phyloP scores from a whole-genome alignment of 352 stramenopile species.

The Halophytophthora polymorphica region DNA sequence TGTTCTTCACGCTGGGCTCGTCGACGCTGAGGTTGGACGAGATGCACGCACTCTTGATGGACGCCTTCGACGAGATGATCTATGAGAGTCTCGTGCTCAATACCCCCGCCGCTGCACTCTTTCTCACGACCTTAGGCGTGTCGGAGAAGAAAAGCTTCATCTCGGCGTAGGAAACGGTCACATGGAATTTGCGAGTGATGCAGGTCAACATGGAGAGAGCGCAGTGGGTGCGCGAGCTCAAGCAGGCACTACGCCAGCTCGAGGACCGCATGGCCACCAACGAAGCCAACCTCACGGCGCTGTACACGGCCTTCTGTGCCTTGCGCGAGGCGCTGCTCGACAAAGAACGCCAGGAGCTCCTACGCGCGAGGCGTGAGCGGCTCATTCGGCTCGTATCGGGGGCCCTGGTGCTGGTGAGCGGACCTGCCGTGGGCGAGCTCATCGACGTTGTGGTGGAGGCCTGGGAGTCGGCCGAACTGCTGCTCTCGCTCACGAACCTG shows the following conservation, averaged over 20 bases:
- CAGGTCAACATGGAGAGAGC: conserved; percentile 27
- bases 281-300: conserved; percentile 4
- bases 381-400: conserved; percentile 1
- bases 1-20: background rate
- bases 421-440: background rate
- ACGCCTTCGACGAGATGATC: conserved; percentile 1
- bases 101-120: too few species aligned
- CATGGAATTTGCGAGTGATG: conserved; percentile 21
- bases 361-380: background rate
- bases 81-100: conserved; percentile 25
- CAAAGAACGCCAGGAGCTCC: background rate
- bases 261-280: background rate
- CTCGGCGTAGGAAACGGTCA: conserved; percentile 7
- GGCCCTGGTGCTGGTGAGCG: background rate
- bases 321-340: background rate
- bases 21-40: background rate
- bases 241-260: conserved; percentile 12
- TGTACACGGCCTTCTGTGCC: background rate
- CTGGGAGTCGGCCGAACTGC: background rate
- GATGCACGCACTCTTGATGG: conserved; percentile 3
- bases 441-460: conserved; percentile 1
- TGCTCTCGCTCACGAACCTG: background rate
- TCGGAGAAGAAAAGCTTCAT: background rate
- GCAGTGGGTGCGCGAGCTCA: conserved; percentile 25
- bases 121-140: conserved; percentile 21